Evolutionary conservation across 2,329 filamentous ascomycete species (phyloP), one percentile per base, ranked within the genome.

Genomic region (Exserohilum rostratum): DNA sequence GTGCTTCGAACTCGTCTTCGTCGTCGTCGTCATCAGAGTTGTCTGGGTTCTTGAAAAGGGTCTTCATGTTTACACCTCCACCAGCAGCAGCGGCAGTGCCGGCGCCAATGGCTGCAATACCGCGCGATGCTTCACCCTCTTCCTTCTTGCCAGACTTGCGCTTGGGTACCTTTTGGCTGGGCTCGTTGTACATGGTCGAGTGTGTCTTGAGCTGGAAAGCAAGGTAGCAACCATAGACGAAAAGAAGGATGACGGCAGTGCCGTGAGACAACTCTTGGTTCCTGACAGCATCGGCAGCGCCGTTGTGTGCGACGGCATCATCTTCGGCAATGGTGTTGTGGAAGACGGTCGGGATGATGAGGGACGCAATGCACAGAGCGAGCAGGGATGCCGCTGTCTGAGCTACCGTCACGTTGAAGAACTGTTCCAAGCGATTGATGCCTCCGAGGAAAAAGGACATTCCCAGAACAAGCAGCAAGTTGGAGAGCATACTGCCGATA

Each of bases 361-460:
- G 81, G 66, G 87, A 89, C 45, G 87, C 88, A 33, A 96, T 90
- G 12, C 90, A 88, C 17, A 96, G 81, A 11, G 90, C 88, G 17
- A 96, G 83, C 47, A 96, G 78, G 68, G 89, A 91, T 12, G 92
- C 87, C 3, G 92, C 90, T 0, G 93, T 96, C 74, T 96, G 92
- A 0, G 93, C 93, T 6, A 97, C 92, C 0, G 90, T 93, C 30
- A 90, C 86, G 79, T 97, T 96, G 83, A 97, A 98, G 74, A 86
- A 88, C 73, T 97, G 93, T 72, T 96, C 90, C 25, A 84, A 70
- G 25, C 93, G 86, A 55, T 89, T 87, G 64, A 96, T 74, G 3
- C 91, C 91, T 45, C 91, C 92, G 57, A 90, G 88, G 79, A 96
- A 95, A 81, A 96, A 97, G 72, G 88, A 95, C 86, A 93, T 96